Percentiles rank a stretch among this genome's conserved stretches.
These are phyloP conservation scores for Trichoderma asperellum DNA, from an alignment of 2,329 filamentous ascomycete genomes.

Conservation along the genomic window DNA sequence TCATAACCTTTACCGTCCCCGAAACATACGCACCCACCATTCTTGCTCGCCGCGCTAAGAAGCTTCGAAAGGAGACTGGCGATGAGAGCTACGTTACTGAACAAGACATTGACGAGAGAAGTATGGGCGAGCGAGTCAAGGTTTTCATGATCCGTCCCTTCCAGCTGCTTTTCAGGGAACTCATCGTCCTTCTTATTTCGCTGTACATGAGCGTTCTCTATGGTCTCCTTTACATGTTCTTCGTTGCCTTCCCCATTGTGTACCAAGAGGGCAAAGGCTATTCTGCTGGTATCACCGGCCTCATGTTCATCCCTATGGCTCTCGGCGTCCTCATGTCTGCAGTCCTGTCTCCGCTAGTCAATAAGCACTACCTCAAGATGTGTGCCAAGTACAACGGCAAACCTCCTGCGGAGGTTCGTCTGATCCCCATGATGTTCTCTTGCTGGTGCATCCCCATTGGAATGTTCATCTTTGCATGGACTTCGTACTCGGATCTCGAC, in stretches of 20 bases:
- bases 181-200: slow-evolving; percentile 82
- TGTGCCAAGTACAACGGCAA: slow-evolving; percentile 66
- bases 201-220: slow-evolving; percentile 86
- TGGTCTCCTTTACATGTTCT: slow-evolving; percentile 76
- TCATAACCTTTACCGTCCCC: slow-evolving; percentile 86
- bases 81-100: slow-evolving; percentile 74
- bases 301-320: slow-evolving; percentile 86
- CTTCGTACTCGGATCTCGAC: slow-evolving; percentile 64
- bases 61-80: slow-evolving; percentile 70
- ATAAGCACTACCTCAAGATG: slow-evolving; percentile 76
- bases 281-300: slow-evolving; percentile 70
- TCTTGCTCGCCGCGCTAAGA: slow-evolving; percentile 69
- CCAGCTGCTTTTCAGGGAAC: slow-evolving; percentile 81
- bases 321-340: slow-evolving; percentile 74
- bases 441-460: slow-evolving; percentile 72
- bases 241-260: slow-evolving; percentile 70
- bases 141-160: slow-evolving; percentile 83
- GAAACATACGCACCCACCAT: slow-evolving; percentile 87
- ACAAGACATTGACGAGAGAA: slow-evolving; percentile 74
- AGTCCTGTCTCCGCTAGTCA: slow-evolving; percentile 70
- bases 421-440: slow-evolving; percentile 81
- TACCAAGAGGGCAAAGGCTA: slow-evolving; percentile 82
- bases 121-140: slow-evolving; percentile 67
- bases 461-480: slow-evolving; percentile 63
- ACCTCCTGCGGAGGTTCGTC: slow-evolving; percentile 75